Percentiles rank a stretch among this genome's conserved stretches.
Conservation (phyloP, 2,329 filamentous ascomycete species). For the Ophiosphaerella narmari region DNA sequence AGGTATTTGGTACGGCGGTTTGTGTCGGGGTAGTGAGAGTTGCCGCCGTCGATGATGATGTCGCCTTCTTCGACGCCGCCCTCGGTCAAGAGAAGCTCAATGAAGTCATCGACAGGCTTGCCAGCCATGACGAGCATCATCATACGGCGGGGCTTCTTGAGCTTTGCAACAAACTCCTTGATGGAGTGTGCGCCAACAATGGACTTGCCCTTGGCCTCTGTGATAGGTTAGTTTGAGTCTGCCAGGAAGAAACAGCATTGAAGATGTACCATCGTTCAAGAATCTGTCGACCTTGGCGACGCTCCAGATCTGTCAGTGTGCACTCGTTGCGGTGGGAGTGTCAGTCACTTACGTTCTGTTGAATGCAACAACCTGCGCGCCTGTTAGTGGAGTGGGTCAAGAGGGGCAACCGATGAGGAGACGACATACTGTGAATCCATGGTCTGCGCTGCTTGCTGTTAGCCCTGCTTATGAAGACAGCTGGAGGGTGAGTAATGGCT, state of each 20-base stretch:
- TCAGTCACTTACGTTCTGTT: slow-evolving; percentile 73
- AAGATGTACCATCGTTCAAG: slow-evolving; percentile 67
- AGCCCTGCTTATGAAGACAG: slow-evolving; percentile 25
- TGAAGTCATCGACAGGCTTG: slow-evolving; percentile 98
- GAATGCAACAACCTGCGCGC: slow-evolving; percentile 74
- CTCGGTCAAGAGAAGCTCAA: slow-evolving; percentile 78
- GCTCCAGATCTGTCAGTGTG: slow-evolving; percentile 33
- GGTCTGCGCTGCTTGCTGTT: slow-evolving; percentile 51
- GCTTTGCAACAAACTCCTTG: slow-evolving; percentile 93
- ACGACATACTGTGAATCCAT: slow-evolving; percentile 74
- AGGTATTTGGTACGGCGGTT: slow-evolving; percentile 97
- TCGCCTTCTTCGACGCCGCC: slow-evolving; percentile 64
- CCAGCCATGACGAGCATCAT: slow-evolving; percentile 99
- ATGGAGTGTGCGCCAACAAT: slow-evolving; percentile 91
- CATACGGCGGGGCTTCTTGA: slow-evolving; percentile 94
- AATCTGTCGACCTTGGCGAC: slow-evolving; percentile 97
- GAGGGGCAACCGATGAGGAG: not conserved
- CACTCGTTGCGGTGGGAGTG: not conserved
- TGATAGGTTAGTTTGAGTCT: slow-evolving; percentile 29
- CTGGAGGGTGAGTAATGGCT: slow-evolving; percentile 25
- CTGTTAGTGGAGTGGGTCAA: slow-evolving; percentile 21
- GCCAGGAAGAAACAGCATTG: not conserved
- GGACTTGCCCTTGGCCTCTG: slow-evolving; percentile 73
- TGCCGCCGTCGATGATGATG: slow-evolving; percentile 99
- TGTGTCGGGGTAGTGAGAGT: slow-evolving; percentile 99